phyloP scores from a whole-genome alignment of 1,284 basidiomycete genomes.

The Papiliotrema flavescens region DNA sequence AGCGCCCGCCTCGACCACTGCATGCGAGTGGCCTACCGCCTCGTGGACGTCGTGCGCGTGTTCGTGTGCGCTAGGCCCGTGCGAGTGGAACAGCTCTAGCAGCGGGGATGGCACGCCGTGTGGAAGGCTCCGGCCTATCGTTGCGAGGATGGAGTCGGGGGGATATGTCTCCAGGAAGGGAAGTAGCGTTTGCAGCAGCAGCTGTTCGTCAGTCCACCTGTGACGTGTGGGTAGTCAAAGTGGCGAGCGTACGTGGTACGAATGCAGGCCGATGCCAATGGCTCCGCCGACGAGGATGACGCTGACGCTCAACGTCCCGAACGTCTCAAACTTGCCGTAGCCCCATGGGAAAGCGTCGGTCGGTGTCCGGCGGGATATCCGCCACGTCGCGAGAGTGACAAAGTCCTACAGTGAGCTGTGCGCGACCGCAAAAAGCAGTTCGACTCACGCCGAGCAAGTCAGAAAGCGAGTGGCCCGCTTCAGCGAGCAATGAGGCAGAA shows the following conservation, averaged over 20 bases:
- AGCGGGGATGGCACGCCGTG: conserved; percentile 45
- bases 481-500: conserved; percentile 85
- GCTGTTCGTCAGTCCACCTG: conserved; percentile 13
- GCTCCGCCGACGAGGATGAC: conserved; percentile 79
- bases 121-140: conserved; percentile 38
- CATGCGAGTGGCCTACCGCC: conserved; percentile 24
- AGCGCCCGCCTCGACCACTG: conserved; percentile 10
- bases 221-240: neutral
- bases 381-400: conserved; percentile 89
- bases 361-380: conserved; percentile 74
- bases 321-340: conserved; percentile 90
- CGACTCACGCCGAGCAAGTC: conserved; percentile 54
- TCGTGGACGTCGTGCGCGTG: conserved; percentile 51
- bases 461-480: conserved; percentile 90
- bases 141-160: conserved; percentile 35
- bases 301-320: conserved; percentile 81
- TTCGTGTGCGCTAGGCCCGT: conserved; percentile 55
- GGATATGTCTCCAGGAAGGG: conserved; percentile 50
- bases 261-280: conserved; percentile 89
- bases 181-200: conserved; percentile 45
- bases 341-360: conserved; percentile 59
- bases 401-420: conserved; percentile 58
- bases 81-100: conserved; percentile 48
- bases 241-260: conserved; percentile 57
- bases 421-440: neutral